phyloP scores from a whole-genome alignment of 768 basidiomycete species.

The Boletus pseudopeckii region DNA sequence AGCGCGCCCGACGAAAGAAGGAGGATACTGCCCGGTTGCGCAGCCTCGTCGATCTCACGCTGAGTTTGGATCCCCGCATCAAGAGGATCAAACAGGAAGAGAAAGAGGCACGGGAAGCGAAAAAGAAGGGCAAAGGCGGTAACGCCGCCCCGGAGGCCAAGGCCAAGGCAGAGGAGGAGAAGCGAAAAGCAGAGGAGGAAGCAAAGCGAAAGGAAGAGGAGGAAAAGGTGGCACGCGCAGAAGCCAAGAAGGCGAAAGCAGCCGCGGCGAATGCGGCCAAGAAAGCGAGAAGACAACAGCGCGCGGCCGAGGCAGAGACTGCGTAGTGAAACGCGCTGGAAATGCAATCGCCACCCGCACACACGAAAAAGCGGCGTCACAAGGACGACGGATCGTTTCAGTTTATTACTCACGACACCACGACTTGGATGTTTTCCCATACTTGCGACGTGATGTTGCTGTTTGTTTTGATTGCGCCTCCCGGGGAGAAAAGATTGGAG shows the following conservation, averaged over 20 bases:
- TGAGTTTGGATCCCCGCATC: constrained; percentile 88
- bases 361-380: not conserved
- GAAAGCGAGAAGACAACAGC: constrained; percentile 72
- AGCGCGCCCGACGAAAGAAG: constrained; percentile 94
- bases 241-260: constrained; percentile 81
- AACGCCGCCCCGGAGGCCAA: constrained; percentile 44
- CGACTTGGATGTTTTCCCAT: not conserved
- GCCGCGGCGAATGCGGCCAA: constrained; percentile 89
- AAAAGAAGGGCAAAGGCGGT: constrained; percentile 62
- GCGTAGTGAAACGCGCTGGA: constrained; percentile 4
- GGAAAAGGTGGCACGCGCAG: constrained; percentile 70
- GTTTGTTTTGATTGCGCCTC: constrained; percentile 5
- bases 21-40: constrained; percentile 92
- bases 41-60: constrained; percentile 79
- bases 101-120: constrained; percentile 90
- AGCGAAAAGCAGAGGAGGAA: constrained; percentile 67
- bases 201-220: constrained; percentile 77
- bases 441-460: constrained; percentile 1
- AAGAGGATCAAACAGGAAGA: constrained; percentile 96
- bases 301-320: constrained; percentile 42
- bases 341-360: not conserved
- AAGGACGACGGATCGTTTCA: not conserved
- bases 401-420: constrained; percentile 4
- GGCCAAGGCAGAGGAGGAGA: constrained; percentile 51
- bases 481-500: not conserved